Evolutionary conservation across 805 yeast genomes (phyloP).

Genomic region (Metschnikowia santaceciliae): DNA sequence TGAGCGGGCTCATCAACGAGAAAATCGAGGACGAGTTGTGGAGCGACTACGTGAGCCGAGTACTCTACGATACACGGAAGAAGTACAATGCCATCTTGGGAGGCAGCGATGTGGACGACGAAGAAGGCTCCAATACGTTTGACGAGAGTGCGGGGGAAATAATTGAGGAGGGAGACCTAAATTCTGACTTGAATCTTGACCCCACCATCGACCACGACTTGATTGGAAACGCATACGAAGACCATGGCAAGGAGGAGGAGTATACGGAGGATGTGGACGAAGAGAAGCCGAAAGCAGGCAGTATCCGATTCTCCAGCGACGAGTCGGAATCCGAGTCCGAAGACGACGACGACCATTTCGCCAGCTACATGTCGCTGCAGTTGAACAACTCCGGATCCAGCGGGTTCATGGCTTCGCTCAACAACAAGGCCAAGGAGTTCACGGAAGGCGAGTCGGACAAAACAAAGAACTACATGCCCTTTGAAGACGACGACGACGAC

Average conservation of each 20-base stretch:
- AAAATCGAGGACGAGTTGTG: conserved; percentile 50
- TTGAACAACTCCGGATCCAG: conserved; percentile 50
- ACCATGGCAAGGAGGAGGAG: conserved; percentile 22
- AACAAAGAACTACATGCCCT: conserved; percentile 8
- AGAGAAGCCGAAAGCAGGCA: conserved; percentile 11
- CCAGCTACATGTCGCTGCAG: conserved; percentile 75
- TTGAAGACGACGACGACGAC: conserved; percentile 39
- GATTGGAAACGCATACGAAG: conserved; percentile 24
- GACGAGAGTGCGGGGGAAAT: conserved; percentile 37
- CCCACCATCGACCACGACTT: conserved; percentile 28
- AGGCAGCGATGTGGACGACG: conserved; percentile 50
- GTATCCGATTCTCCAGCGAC: conserved; percentile 22
- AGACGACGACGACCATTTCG: conserved; percentile 53
- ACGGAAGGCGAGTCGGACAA: conserved; percentile 11
- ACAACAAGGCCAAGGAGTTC: conserved; percentile 30
- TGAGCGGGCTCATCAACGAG: conserved; percentile 35
- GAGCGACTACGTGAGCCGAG: conserved; percentile 78
- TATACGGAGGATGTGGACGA: conserved; percentile 16
- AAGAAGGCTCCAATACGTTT: conserved; percentile 19
- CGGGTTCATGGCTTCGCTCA: conserved; percentile 40
- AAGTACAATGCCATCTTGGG: conserved; percentile 93
- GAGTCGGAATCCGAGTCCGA: conserved; percentile 31
- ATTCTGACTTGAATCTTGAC: conserved; percentile 29
- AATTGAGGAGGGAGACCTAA: conserved; percentile 31
- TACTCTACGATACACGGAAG: conserved; percentile 83